Percentiles rank a stretch among this genome's conserved stretches.
phyloP scores from a whole-genome alignment of 805 yeast genomes.

The Metschnikowia cubensis region DNA sequence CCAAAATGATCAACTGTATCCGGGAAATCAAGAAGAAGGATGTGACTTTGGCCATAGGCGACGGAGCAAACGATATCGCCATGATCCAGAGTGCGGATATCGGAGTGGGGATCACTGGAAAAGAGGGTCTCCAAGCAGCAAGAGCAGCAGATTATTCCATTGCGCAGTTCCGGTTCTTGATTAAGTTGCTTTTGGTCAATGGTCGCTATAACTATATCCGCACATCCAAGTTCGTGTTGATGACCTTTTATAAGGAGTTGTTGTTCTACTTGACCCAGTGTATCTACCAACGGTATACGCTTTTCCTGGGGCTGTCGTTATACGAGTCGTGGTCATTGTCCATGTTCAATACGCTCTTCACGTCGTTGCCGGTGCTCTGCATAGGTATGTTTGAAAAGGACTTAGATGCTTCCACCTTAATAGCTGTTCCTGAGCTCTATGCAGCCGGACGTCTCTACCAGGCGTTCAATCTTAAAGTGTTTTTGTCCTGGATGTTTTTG shows the following conservation, averaged over 20 bases:
- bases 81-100: slow-evolving; percentile 99
- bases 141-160: slow-evolving; percentile 91
- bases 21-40: slow-evolving; percentile 60
- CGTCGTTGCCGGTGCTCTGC: slow-evolving; percentile 86
- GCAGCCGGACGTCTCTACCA: slow-evolving; percentile 67
- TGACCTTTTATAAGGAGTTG: slow-evolving; percentile 93
- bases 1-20: slow-evolving; percentile 79
- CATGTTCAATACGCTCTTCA: slow-evolving; percentile 94
- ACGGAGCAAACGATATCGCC: slow-evolving; percentile 98
- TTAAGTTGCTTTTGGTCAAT: slow-evolving; percentile 83
- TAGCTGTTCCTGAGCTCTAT: slow-evolving; percentile 91
- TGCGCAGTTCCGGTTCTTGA: slow-evolving; percentile 84
- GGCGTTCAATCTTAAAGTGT: slow-evolving; percentile 67
- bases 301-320: slow-evolving; percentile 89
- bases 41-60: slow-evolving; percentile 95
- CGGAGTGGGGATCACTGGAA: slow-evolving; percentile 96
- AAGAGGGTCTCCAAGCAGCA: slow-evolving; percentile 96
- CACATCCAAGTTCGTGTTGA: slow-evolving; percentile 84
- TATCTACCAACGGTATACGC: slow-evolving; percentile 76
- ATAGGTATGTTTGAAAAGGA: slow-evolving; percentile 96
- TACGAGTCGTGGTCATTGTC: slow-evolving; percentile 96
- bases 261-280: slow-evolving; percentile 86
- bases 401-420: slow-evolving; percentile 76
- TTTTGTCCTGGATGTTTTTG: slow-evolving; percentile 71
- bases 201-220: slow-evolving; percentile 94